phyloP scores from a whole-genome alignment of 352 stramenopile species.

The Phytophthora idaei region DNA sequence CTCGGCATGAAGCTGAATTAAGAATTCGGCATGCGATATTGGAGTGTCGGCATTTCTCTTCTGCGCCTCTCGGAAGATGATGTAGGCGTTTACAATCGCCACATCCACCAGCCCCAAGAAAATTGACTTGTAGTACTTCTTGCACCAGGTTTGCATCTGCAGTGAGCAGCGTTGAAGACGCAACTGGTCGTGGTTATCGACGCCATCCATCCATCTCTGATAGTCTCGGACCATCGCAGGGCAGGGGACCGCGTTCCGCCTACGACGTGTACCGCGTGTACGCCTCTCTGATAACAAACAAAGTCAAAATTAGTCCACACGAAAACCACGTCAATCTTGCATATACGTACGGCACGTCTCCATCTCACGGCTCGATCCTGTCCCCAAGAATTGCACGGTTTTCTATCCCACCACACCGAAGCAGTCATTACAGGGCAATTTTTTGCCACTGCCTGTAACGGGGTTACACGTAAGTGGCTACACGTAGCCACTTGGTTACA shows the following conservation, averaged over 20 bases:
- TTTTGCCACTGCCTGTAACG: background rate
- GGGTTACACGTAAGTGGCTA: no score
- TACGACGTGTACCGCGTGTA: background rate
- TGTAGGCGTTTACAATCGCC: no score
- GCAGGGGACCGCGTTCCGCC: background rate
- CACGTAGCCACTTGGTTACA: background rate
- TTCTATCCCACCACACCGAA: slow-evolving; percentile 10
- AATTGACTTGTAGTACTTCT: slow-evolving; percentile 28
- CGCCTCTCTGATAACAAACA: background rate
- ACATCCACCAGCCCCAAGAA: slow-evolving; percentile 15
- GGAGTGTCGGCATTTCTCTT: no score
- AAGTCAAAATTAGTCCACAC: background rate
- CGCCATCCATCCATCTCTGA: slow-evolving; percentile 5
- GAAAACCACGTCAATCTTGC: no score
- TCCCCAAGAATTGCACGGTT: slow-evolving; percentile 7
- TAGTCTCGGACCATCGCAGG: slow-evolving; percentile 5
- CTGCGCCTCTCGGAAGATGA: no score
- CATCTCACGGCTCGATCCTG: background rate
- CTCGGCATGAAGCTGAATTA: no score
- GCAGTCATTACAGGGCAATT: slow-evolving; percentile 1
- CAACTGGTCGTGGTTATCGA: slow-evolving; percentile 18
- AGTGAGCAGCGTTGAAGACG: slow-evolving; percentile 20
- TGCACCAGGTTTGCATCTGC: slow-evolving; percentile 9
- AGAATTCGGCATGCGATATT: no score
- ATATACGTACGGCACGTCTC: slow-evolving; percentile 7